phyloP scores from a whole-genome alignment of 2,329 filamentous ascomycete species.

The Rugonectria rugulosa region DNA sequence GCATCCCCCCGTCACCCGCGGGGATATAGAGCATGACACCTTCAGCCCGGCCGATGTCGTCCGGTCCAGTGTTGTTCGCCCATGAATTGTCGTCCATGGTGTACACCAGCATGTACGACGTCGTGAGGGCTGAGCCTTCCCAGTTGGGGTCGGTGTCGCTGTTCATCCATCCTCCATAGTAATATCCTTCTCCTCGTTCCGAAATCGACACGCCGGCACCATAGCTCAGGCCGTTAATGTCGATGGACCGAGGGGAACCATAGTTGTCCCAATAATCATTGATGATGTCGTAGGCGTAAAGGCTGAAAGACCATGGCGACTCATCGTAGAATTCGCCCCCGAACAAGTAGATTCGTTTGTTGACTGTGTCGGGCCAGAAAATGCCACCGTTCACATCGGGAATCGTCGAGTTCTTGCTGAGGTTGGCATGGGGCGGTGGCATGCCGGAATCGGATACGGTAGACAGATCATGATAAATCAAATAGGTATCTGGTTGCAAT shows the following conservation, averaged over 20 bases:
- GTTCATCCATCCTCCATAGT: slow-evolving; percentile 69
- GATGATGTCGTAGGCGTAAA: slow-evolving; percentile 66
- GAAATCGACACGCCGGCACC: slow-evolving; percentile 65
- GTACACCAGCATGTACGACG: slow-evolving; percentile 62
- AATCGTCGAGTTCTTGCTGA: slow-evolving; percentile 66
- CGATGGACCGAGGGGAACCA: slow-evolving; percentile 43
- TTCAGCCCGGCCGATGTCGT: slow-evolving; percentile 62
- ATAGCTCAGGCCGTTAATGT: slow-evolving; percentile 58
- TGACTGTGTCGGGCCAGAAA: slow-evolving; percentile 67
- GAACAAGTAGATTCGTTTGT: slow-evolving; percentile 69
- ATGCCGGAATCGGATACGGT: slow-evolving; percentile 51
- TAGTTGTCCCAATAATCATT: slow-evolving; percentile 63
- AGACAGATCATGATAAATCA: slow-evolving; percentile 32
- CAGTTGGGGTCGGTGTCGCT: slow-evolving; percentile 61
- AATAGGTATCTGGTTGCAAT: slow-evolving; percentile 10
- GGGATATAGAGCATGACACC: slow-evolving; percentile 68
- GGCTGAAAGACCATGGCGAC: slow-evolving; percentile 54
- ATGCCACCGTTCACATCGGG: slow-evolving; percentile 55
- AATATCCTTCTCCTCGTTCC: slow-evolving; percentile 63
- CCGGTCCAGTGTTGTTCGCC: slow-evolving; percentile 62
- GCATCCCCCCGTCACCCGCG: slow-evolving; percentile 64
- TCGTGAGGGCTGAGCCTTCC: slow-evolving; percentile 54
- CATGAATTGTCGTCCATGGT: slow-evolving; percentile 60
- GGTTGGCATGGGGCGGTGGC: slow-evolving; percentile 63
- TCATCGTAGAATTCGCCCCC: slow-evolving; percentile 65